Percentiles rank a stretch among this genome's conserved stretches.
phyloP scores from a whole-genome alignment of 2,329 filamentous ascomycete genomes.

The Beauveria caledonica region DNA sequence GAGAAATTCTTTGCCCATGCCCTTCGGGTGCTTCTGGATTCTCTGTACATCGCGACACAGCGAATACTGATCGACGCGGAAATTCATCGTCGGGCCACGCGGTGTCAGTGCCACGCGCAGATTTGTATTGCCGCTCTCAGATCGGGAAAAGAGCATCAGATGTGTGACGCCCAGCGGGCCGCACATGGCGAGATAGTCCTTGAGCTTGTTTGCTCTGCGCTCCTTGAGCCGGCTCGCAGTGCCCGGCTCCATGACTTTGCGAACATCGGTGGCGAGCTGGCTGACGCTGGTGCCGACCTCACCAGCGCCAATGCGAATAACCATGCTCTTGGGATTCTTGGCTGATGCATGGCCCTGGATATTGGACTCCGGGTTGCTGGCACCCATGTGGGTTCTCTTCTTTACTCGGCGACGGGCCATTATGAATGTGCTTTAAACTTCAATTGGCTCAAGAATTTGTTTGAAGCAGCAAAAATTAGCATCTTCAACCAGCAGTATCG shows the following conservation, averaged over 20 bases:
- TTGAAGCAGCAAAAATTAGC: neutral
- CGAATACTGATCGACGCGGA: slow-evolving; percentile 90
- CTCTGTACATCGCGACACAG: slow-evolving; percentile 84
- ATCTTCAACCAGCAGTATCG: neutral
- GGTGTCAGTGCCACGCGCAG: slow-evolving; percentile 81
- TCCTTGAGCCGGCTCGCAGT: slow-evolving; percentile 87
- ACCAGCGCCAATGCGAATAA: slow-evolving; percentile 90
- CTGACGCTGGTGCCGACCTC: slow-evolving; percentile 87
- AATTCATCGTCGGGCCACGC: slow-evolving; percentile 85
- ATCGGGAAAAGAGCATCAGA: slow-evolving; percentile 86
- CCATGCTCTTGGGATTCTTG: slow-evolving; percentile 88
- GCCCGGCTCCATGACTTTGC: slow-evolving; percentile 90
- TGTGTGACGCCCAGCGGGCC: slow-evolving; percentile 90
- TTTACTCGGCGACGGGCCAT: slow-evolving; percentile 81
- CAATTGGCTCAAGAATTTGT: neutral
- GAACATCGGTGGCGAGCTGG: slow-evolving; percentile 85
- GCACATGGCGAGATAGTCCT: slow-evolving; percentile 92
- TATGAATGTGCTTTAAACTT: slow-evolving; percentile 10
- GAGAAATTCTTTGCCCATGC: slow-evolving; percentile 75
- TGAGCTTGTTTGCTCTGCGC: slow-evolving; percentile 75
- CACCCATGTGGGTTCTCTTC: slow-evolving; percentile 77
- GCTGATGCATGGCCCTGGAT: slow-evolving; percentile 53
- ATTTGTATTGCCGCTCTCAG: slow-evolving; percentile 84
- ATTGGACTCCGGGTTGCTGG: slow-evolving; percentile 50
- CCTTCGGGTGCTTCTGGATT: slow-evolving; percentile 73